A percentile compares a stretch with the other conserved stretches of the same genome.
These are phyloP conservation scores for Uronychia setigera DNA, from an alignment of 73 alveolate species.

Conservation along the genomic window DNA sequence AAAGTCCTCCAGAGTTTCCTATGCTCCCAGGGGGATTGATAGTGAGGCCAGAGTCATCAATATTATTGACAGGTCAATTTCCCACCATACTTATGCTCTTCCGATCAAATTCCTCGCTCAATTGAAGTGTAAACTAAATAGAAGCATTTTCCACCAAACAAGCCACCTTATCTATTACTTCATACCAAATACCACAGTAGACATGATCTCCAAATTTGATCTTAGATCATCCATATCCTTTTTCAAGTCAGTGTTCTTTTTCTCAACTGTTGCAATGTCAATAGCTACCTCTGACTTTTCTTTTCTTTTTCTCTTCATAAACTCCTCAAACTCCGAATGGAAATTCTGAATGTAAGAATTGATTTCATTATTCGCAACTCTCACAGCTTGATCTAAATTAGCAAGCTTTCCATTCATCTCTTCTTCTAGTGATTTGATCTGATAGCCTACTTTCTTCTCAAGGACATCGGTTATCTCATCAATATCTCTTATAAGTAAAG, in stretches of 20 bases:
- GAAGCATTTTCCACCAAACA: conserved; percentile 3
- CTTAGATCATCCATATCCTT: not conserved
- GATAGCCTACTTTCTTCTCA: not conserved
- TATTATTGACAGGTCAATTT: not conserved
- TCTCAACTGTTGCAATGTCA: not conserved
- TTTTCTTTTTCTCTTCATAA: not conserved
- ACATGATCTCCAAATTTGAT: not conserved
- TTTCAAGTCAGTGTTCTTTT: not conserved
- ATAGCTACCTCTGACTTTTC: not conserved
- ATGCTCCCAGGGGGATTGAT: too few species aligned
- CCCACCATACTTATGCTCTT: not conserved
- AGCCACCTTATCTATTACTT: not conserved
- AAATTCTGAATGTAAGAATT: not conserved
- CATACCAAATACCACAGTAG: conserved; percentile 1
- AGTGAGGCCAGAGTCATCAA: not conserved
- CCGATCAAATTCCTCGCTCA: not conserved
- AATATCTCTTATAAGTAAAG: not conserved
- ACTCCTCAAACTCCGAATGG: conserved; percentile 10
- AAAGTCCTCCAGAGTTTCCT: conserved; percentile 4
- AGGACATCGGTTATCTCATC: not conserved
- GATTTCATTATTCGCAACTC: not conserved
- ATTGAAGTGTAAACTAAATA: not conserved
- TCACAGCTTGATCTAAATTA: not conserved
- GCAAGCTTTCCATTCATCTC: not conserved
- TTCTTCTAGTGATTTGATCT: not conserved